Evolutionary conservation across 495 filamentous ascomycete species (phyloP), one percentile per base, ranked within the genome.

Genomic region (Xylona heveae): DNA sequence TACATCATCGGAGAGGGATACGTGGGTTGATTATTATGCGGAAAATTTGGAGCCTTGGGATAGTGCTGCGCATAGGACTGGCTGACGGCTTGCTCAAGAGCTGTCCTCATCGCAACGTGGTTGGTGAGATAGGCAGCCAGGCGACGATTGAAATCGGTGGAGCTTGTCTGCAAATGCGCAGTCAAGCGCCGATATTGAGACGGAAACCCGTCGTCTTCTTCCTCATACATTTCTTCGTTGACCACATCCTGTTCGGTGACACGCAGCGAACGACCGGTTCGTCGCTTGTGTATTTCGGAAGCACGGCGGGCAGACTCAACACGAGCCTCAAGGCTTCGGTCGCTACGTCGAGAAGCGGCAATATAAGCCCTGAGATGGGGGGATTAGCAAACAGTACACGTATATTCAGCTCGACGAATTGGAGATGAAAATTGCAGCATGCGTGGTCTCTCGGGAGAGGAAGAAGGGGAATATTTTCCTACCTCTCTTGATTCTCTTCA

Each of bases 161-260:
- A 65, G 7, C 52, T 46, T 6, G 63, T 64, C 27, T 64, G 60
- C 12, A 71, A 46, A 39, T 68, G 61, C 7, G 59, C 59, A 13
- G 61, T 62, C 19, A 71, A 52, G 19, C 54, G 50, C 24, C 62
- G 60, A 41, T 70, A 73, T 33, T 62, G 55, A 18, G 47, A 44
- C 6, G 57, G 57, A 0, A 58, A 36, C 13, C 62, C 57, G 30
- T 90, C 81, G 23, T 95, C 85, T 46, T 92, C 77, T 49, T 94
- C 85, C 47, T 93, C 85, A 49, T 94, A 95, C 82, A 93, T 91
- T 52, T 88, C 82, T 49, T 93, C 85, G 43, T 78, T 81, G 37
- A 78, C 52, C 6, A 95, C 88, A 51, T 88, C 82, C 44, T 88
- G 67, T 46, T 82, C 75, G 31, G 74, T 83, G 43, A 95, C 77